phyloP scores from a whole-genome alignment of 2,329 filamentous ascomycete species.

The Penicillium carneum region DNA sequence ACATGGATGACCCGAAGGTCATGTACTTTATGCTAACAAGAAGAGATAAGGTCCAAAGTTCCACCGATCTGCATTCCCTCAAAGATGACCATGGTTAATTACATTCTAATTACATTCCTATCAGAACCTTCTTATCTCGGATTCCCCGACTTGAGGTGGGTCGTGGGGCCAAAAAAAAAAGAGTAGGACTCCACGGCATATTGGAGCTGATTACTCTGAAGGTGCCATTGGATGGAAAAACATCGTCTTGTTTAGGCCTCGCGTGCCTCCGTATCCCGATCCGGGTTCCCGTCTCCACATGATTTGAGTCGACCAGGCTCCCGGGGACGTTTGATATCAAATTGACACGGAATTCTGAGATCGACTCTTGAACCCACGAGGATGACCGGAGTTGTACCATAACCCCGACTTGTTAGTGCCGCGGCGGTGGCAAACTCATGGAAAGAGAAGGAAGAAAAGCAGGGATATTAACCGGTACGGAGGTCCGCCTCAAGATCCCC shows the following conservation, averaged over 20 bases:
- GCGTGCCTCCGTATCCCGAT: conserved; percentile 2
- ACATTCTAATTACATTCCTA: conserved; percentile 35
- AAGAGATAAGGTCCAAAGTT: conserved; percentile 27
- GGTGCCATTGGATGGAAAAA: not conserved
- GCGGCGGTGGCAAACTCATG: not conserved
- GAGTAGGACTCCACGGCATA: not conserved
- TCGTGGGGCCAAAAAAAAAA: conserved; percentile 20
- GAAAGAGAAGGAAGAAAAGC: not conserved
- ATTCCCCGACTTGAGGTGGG: conserved; percentile 25
- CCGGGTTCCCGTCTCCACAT: conserved; percentile 4
- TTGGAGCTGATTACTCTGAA: conserved; percentile 3
- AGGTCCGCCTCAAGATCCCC: not conserved
- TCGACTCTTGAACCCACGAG: not conserved
- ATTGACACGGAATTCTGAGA: not conserved
- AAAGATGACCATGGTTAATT: conserved; percentile 42
- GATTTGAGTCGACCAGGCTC: not conserved
- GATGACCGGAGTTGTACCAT: not conserved
- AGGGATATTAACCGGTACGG: conserved; percentile 16
- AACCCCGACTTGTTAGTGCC: conserved; percentile 1
- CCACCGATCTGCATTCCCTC: conserved; percentile 17
- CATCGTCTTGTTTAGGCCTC: not conserved
- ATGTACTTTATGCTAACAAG: not conserved
- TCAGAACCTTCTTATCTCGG: conserved; percentile 36
- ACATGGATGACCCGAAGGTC: not conserved
- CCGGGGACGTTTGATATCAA: conserved; percentile 1